phyloP scores from a whole-genome alignment of 257 asterid genomes.

The Mentha longifolia region DNA sequence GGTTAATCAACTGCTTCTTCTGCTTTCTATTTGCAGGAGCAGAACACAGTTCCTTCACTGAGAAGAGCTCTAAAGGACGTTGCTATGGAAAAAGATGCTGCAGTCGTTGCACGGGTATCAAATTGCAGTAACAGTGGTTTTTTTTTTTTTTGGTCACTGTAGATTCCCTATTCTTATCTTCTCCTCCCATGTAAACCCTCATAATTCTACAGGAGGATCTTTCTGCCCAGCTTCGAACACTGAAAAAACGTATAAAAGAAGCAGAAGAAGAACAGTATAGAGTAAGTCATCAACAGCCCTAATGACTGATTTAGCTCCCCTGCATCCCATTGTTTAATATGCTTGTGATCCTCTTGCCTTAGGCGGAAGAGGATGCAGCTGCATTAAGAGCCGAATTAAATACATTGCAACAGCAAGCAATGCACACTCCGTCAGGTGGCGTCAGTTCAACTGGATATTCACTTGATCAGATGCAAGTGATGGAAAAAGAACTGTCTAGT shows the following conservation, averaged over 20 bases:
- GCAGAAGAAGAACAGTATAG: constrained; percentile 98
- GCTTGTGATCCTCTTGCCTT: constrained; percentile 36
- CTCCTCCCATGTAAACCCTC: constrained; percentile 32
- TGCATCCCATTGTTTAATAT: neutral
- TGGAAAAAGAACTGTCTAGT: constrained; percentile 77
- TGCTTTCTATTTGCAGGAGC: constrained; percentile 66
- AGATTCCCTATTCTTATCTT: constrained; percentile 1
- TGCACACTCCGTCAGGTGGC: constrained; percentile 54
- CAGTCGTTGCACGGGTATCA: constrained; percentile 92
- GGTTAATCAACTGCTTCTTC: constrained; percentile 15
- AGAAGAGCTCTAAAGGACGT: constrained; percentile 94
- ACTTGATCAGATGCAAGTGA: constrained; percentile 65
- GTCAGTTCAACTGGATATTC: constrained; percentile 51
- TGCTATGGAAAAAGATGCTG: constrained; percentile 99
- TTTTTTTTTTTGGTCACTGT: constrained; percentile 21
- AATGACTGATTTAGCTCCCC: constrained; percentile 27
- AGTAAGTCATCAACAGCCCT: constrained; percentile 48
- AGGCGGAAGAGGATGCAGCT: constrained; percentile 99
- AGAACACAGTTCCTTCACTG: constrained; percentile 76
- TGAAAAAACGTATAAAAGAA: constrained; percentile 83
- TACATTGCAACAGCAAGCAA: constrained; percentile 85
- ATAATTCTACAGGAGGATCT: constrained; percentile 82
- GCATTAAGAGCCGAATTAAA: constrained; percentile 85
- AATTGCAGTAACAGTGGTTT: constrained; percentile 20
- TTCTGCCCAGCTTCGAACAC: constrained; percentile 88